phyloP scores from a whole-genome alignment of 805 yeast genomes.

The Candida caryicola region DNA sequence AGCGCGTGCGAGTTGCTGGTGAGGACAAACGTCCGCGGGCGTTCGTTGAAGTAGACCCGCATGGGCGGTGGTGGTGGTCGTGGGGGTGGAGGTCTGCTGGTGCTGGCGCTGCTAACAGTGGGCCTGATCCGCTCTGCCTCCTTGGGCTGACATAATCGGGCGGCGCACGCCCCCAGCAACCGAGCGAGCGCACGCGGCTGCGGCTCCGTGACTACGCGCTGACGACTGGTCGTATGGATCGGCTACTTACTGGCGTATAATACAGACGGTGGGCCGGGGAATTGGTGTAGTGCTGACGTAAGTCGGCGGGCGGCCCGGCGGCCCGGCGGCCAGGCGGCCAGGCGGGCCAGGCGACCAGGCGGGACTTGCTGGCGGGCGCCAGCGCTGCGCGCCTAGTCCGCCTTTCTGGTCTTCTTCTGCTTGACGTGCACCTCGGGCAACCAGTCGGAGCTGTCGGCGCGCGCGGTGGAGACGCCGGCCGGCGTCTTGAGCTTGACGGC shows the following conservation, averaged over 20 bases:
- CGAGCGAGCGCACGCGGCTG: too few relatives aligned
- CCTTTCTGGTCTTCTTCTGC: constrained; percentile 11
- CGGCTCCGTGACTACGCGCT: too few relatives aligned
- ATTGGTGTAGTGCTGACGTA: too few relatives aligned
- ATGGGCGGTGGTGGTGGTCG: constrained; percentile 26
- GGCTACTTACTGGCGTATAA: too few relatives aligned
- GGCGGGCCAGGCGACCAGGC: not conserved
- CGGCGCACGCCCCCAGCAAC: too few relatives aligned
- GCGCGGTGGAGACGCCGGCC: constrained; percentile 3
- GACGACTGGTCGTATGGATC: too few relatives aligned
- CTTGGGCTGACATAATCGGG: too few relatives aligned
- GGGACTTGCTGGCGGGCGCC: not conserved
- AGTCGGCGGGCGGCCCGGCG: too few relatives aligned
- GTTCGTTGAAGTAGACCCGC: constrained; percentile 59
- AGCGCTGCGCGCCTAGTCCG: constrained; percentile 1
- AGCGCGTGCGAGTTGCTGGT: constrained; percentile 58
- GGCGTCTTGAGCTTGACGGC: constrained; percentile 25
- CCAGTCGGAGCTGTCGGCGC: constrained; percentile 8
- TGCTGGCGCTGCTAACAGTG: too few relatives aligned
- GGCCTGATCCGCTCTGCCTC: too few relatives aligned
- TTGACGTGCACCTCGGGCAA: constrained; percentile 11
- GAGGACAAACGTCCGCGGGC: constrained; percentile 69
- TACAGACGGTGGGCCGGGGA: too few relatives aligned
- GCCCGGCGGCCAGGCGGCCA: too few relatives aligned
- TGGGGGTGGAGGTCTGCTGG: not conserved